Evolutionary conservation across 768 basidiomycete species (phyloP).

Genomic region (Tulasnella sp.): DNA sequence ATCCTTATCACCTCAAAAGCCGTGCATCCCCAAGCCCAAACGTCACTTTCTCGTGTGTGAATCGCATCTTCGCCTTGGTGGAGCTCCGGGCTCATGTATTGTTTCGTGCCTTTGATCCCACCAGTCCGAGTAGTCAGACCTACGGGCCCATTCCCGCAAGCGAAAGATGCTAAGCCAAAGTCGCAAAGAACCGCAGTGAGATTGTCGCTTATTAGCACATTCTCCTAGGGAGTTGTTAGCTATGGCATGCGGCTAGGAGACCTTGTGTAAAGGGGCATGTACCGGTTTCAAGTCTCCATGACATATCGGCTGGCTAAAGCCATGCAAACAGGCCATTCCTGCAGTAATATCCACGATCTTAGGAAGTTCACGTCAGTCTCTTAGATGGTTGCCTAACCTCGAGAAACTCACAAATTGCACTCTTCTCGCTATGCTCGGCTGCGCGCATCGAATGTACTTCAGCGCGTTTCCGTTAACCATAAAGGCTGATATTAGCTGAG

Average conservation of each 20-base stretch:
- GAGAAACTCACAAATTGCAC: not conserved
- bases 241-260: not conserved
- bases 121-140: no score
- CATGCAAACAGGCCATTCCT: not conserved
- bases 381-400: not conserved
- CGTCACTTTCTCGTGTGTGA: no score
- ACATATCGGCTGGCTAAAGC: not conserved
- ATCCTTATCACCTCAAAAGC: no score
- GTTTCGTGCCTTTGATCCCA: no score
- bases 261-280: not conserved
- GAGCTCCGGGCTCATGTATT: no score
- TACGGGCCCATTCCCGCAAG: no score
- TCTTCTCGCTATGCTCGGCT: not conserved
- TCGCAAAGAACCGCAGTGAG: no score
- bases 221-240: not conserved
- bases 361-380: not conserved
- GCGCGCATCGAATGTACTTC: not conserved
- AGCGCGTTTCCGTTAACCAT: not conserved
- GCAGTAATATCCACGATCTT: not conserved
- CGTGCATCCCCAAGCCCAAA: no score
- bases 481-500: not conserved
- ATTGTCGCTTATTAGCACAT: not conserved
- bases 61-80: no score
- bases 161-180: no score
- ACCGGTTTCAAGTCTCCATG: conserved; percentile 1